Evolutionary conservation across 1,284 basidiomycete species (phyloP).

Genomic region (Leccinum fallax): DNA sequence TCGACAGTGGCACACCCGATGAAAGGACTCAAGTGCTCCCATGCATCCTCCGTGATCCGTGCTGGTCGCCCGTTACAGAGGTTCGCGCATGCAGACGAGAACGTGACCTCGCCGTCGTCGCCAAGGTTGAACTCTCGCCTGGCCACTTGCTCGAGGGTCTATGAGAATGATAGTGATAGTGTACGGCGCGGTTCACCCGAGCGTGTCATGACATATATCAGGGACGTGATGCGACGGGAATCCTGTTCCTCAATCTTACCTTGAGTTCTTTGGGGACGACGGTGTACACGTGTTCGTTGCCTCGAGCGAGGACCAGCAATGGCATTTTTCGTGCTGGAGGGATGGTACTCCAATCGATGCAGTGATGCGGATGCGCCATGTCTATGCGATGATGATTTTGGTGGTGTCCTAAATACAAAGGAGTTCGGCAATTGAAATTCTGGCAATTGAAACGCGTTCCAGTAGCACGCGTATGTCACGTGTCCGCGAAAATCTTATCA

Average conservation of each 20-base stretch:
- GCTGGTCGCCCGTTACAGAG: slow-evolving; percentile 23
- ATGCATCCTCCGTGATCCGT: slow-evolving; percentile 24
- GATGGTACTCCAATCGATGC: slow-evolving; percentile 24
- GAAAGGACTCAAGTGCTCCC: slow-evolving; percentile 19
- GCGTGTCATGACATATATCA: background rate
- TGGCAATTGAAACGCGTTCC: slow-evolving; percentile 6
- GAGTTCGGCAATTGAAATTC: background rate
- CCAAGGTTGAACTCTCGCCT: slow-evolving; percentile 26
- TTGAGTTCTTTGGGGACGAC: slow-evolving; percentile 23
- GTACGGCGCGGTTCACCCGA: background rate
- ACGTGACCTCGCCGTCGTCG: slow-evolving; percentile 6
- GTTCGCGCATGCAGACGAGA: slow-evolving; percentile 26
- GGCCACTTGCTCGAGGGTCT: slow-evolving; percentile 24
- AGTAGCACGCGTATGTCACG: slow-evolving; percentile 13
- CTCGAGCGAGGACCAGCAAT: slow-evolving; percentile 22
- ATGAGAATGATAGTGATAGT: background rate
- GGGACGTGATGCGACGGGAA: background rate
- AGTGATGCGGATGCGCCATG: slow-evolving; percentile 30
- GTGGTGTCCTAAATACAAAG: background rate
- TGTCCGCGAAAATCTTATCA: slow-evolving; percentile 1
- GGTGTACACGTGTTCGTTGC: slow-evolving; percentile 23
- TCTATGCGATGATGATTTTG: background rate
- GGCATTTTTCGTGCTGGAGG: slow-evolving; percentile 27
- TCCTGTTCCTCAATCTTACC: background rate
- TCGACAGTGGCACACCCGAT: slow-evolving; percentile 31